phyloP scores from a whole-genome alignment of 1,139 yeast genomes.

The Taiozyma sp. region DNA sequence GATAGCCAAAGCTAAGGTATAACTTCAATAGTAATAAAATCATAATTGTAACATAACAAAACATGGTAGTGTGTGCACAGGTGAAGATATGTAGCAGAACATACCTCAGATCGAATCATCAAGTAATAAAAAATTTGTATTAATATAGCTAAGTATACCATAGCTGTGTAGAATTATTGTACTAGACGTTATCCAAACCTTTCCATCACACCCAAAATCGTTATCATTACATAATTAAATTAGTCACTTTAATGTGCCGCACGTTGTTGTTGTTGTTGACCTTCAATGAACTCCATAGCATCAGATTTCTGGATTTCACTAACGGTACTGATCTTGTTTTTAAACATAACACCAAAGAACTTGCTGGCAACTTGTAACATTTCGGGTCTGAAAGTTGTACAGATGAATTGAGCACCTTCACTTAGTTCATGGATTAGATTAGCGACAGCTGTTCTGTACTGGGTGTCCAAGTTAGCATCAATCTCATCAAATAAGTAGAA shows the following conservation, averaged over 20 bases:
- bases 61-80: neutral
- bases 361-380: constrained; percentile 83
- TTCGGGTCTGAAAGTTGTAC: constrained; percentile 94
- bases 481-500: constrained; percentile 93
- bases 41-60: neutral
- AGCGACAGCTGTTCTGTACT: constrained; percentile 87
- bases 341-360: constrained; percentile 83
- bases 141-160: neutral
- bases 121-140: neutral
- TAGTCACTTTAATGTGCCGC: neutral
- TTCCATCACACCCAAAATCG: neutral
- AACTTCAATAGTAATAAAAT: neutral
- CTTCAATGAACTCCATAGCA: constrained; percentile 79
- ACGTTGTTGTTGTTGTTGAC: constrained; percentile 30
- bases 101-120: too few species aligned
- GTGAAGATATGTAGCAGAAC: too few species aligned
- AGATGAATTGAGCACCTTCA: constrained; percentile 74
- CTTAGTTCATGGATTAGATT: constrained; percentile 63
- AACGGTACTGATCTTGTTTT: constrained; percentile 77
- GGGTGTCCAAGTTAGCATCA: constrained; percentile 93
- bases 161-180: neutral
- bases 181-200: neutral
- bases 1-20: constrained; percentile 28
- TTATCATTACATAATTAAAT: neutral
- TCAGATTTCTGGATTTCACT: constrained; percentile 64